These are phyloP conservation scores for Xylaria sp. DNA, from an alignment of 2,329 filamentous ascomycete species.

Conservation along the genomic window DNA sequence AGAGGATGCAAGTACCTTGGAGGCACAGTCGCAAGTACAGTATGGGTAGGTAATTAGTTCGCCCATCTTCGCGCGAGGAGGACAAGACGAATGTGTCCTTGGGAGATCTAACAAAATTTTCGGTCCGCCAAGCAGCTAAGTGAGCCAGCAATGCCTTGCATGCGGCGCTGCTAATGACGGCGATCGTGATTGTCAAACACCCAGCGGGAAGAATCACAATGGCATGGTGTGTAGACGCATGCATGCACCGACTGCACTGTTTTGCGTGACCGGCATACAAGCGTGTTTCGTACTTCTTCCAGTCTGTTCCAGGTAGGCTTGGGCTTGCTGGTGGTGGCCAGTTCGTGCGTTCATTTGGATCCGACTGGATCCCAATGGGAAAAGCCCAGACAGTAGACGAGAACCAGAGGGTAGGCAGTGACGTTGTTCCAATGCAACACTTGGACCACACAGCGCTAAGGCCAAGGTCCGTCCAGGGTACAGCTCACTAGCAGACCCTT, in stretches of 20 bases:
- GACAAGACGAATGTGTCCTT: not conserved
- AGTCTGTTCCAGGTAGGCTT: not conserved
- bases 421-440: conserved; percentile 18
- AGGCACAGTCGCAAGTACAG: not conserved
- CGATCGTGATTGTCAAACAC: conserved; percentile 20
- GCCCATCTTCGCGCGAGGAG: not conserved
- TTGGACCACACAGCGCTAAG: conserved; percentile 17
- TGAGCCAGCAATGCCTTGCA: conserved; percentile 30
- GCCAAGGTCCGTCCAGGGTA: not conserved
- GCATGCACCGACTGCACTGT: not conserved
- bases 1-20: not conserved
- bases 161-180: conserved; percentile 16
- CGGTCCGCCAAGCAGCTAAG: conserved; percentile 22
- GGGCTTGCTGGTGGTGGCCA: not conserved
- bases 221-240: not conserved
- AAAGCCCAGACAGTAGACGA: not conserved
- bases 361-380: not conserved
- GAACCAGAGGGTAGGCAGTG: not conserved
- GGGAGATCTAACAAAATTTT: conserved; percentile 21
- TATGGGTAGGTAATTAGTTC: not conserved
- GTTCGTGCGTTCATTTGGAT: conserved; percentile 5
- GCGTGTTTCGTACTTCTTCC: not conserved
- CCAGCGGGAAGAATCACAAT: not conserved
- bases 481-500: not conserved
- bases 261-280: not conserved